Conservation (phyloP, 202 grass and related monocot species). For the Musa balbisiana region DNA sequence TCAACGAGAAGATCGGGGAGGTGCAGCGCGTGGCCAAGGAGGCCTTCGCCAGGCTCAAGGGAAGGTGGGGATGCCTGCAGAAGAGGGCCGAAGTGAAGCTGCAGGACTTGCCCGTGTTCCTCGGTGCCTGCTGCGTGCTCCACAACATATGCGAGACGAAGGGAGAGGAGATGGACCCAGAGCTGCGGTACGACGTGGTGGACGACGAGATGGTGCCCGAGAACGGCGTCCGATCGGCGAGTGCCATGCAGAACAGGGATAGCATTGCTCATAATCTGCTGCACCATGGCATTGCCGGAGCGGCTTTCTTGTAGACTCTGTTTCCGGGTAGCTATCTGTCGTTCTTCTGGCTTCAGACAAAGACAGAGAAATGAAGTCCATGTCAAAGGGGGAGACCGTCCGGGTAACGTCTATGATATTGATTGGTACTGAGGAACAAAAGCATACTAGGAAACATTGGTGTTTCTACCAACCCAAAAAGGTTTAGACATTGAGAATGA, state of each 20-base stretch:
- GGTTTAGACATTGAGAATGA: no score
- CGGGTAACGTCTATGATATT: no score
- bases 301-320: background rate
- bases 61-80: conserved; percentile 9
- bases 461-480: no score
- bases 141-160: conserved; percentile 11
- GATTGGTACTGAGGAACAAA: no score
- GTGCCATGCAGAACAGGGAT: background rate
- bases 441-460: no score
- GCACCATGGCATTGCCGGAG: background rate
- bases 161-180: background rate
- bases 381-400: no score
- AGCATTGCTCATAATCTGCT: background rate
- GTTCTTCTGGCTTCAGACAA: no score
- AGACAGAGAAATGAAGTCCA: no score
- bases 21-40: conserved; percentile 9
- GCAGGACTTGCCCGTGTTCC: background rate
- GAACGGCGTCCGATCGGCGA: conserved; percentile 2
- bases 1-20: conserved; percentile 4
- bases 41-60: conserved; percentile 1
- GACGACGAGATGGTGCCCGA: conserved; percentile 3
- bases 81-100: conserved; percentile 14
- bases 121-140: conserved; percentile 13
- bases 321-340: no score
- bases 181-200: background rate